phyloP scores from a whole-genome alignment of 345 rosid species.

The Euphorbia peplus region DNA sequence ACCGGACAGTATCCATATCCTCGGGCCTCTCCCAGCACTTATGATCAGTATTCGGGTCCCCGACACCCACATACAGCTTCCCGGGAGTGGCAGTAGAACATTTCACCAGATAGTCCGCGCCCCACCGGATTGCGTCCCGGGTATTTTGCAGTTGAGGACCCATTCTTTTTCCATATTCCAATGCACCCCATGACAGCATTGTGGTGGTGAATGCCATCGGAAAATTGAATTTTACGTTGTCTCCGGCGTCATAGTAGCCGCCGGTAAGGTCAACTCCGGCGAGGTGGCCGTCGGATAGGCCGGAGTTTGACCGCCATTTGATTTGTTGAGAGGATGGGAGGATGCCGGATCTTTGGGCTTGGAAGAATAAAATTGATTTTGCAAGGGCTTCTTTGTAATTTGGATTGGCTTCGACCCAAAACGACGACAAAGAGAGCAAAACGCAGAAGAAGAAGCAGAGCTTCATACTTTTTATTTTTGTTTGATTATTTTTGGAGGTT shows the following conservation, averaged over 20 bases:
- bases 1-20: constrained; percentile 82
- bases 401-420: constrained; percentile 48
- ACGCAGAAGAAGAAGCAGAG: constrained; percentile 8
- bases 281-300: constrained; percentile 64
- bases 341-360: constrained; percentile 87
- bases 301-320: constrained; percentile 74
- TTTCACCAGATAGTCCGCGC: constrained; percentile 73
- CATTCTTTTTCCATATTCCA: constrained; percentile 72
- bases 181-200: constrained; percentile 82
- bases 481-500: constrained; percentile 2
- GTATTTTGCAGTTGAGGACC: constrained; percentile 58
- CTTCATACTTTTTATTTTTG: constrained; percentile 17
- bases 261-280: constrained; percentile 74
- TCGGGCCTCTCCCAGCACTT: constrained; percentile 96
- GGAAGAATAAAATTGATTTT: constrained; percentile 78
- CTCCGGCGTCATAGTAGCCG: constrained; percentile 95
- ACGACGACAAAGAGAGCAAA: constrained; percentile 23
- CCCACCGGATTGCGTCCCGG: constrained; percentile 76
- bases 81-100: constrained; percentile 77
- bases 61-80: constrained; percentile 83
- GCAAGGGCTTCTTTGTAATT: constrained; percentile 75
- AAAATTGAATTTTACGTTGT: constrained; percentile 84
- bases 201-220: constrained; percentile 97
- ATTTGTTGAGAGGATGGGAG: constrained; percentile 51
- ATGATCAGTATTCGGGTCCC: constrained; percentile 86